These are phyloP conservation scores for Paulownia fortunei DNA, from an alignment of 257 asterid genomes.

Conservation along the genomic window DNA sequence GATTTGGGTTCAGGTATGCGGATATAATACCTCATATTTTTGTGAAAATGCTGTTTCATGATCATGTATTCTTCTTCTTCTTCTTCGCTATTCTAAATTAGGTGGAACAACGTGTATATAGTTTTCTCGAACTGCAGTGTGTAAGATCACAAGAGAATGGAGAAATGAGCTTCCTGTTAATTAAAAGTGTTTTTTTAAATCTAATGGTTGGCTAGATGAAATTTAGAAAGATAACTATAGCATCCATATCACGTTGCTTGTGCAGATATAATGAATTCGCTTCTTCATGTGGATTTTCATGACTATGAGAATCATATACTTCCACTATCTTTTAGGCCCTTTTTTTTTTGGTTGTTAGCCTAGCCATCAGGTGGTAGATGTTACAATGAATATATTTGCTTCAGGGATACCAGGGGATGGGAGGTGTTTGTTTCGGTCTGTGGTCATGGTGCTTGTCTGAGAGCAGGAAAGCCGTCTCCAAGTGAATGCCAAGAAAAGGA, in stretches of 20 bases:
- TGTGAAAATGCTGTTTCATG: slow-evolving; percentile 9
- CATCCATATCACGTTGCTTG: neutral
- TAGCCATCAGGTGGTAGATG: slow-evolving; percentile 6
- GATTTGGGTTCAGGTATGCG: slow-evolving; percentile 56
- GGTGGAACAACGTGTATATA: neutral
- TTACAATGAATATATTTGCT: slow-evolving; percentile 14
- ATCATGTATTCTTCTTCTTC: neutral
- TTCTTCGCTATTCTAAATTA: neutral
- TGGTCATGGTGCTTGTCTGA: slow-evolving; percentile 71
- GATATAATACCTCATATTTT: neutral
- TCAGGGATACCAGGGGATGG: slow-evolving; percentile 82
- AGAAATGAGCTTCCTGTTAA: neutral
- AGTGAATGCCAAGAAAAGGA: slow-evolving; percentile 59
- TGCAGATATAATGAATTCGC: neutral
- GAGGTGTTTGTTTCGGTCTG: slow-evolving; percentile 80
- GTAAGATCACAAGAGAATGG: neutral
- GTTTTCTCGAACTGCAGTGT: neutral
- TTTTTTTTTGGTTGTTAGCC: neutral
- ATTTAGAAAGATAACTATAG: neutral
- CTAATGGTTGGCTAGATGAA: neutral
- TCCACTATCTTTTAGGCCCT: neutral
- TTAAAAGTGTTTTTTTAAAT: neutral
- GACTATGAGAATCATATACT: neutral
- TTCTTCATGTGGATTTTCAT: neutral
- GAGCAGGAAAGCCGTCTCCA: slow-evolving; percentile 67